Percentiles rank a stretch among this genome's conserved stretches.
phyloP scores from a whole-genome alignment of 1,139 yeast species.

The Lodderomyces metapsilosis region DNA sequence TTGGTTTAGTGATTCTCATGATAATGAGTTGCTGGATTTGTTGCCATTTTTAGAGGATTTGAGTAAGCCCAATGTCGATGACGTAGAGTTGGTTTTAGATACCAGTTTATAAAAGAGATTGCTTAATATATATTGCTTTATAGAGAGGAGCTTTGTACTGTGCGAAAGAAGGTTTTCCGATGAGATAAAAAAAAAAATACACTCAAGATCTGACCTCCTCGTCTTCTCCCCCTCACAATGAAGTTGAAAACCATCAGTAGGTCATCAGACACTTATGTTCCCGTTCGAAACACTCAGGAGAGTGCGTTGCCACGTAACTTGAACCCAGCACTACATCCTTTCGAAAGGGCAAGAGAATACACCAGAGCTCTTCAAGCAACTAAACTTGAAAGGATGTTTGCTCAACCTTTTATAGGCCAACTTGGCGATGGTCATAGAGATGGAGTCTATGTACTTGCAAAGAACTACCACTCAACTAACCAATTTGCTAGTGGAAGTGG shows the following conservation, averaged over 20 bases:
- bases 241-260: slow-evolving; percentile 89
- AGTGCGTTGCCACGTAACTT: slow-evolving; percentile 85
- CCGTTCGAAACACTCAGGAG: slow-evolving; percentile 87
- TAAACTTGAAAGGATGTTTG: slow-evolving; percentile 93
- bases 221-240: too few species aligned
- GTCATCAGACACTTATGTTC: slow-evolving; percentile 87
- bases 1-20: slow-evolving; percentile 98
- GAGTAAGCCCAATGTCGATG: slow-evolving; percentile 66
- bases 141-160: too few species aligned
- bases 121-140: too few species aligned
- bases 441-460: slow-evolving; percentile 89
- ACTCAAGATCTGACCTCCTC: too few species aligned
- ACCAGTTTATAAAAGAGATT: slow-evolving; percentile 23
- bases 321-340: slow-evolving; percentile 94
- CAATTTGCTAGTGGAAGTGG: slow-evolving; percentile 90
- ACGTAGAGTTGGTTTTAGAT: slow-evolving; percentile 82
- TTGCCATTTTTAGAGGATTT: slow-evolving; percentile 88
- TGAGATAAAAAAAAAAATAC: not conserved
- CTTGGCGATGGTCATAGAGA: slow-evolving; percentile 94
- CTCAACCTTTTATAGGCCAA: slow-evolving; percentile 95
- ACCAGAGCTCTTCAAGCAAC: slow-evolving; percentile 94
- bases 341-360: slow-evolving; percentile 95
- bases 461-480: slow-evolving; percentile 66
- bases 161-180: not conserved
- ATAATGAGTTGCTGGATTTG: slow-evolving; percentile 88